Evolutionary conservation across 768 basidiomycete genomes (phyloP).

Genomic region (Gymnopilus junonius): DNA sequence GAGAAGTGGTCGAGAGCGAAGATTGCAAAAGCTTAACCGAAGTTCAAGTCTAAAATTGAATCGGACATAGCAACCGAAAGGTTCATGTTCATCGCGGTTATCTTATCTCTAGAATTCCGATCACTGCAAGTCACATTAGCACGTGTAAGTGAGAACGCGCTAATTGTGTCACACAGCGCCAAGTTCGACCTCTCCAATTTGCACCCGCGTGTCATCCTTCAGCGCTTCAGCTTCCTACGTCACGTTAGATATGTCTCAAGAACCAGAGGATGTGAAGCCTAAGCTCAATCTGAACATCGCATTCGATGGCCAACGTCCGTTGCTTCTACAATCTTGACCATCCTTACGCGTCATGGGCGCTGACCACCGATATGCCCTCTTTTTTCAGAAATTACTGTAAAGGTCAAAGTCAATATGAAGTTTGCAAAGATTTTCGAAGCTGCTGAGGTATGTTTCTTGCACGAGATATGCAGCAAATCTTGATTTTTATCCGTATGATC

Average conservation of each 20-base stretch:
- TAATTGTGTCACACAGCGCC: background rate
- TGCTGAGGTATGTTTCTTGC: conserved; percentile 53
- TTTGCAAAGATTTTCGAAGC: conserved; percentile 72
- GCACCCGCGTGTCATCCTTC: background rate
- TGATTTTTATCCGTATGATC: background rate
- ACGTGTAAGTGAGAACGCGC: conserved; percentile 1
- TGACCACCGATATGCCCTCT: background rate
- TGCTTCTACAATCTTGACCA: background rate
- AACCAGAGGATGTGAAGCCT: conserved; percentile 68
- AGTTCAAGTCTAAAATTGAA: no score
- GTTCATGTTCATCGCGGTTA: background rate
- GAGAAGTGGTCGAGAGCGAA: background rate
- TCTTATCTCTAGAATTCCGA: background rate
- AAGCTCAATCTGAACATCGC: conserved; percentile 66
- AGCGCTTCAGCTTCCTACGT: no score
- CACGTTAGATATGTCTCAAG: conserved; percentile 45
- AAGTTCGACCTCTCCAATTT: background rate
- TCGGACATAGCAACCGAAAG: no score
- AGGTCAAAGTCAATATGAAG: conserved; percentile 66
- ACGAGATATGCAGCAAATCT: background rate
- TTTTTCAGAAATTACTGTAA: conserved; percentile 61
- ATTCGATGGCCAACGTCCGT: conserved; percentile 59
- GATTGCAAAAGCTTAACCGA: background rate
- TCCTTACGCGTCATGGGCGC: background rate
- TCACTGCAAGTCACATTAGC: background rate